Evolutionary conservation across 768 basidiomycete genomes (phyloP).

Genomic region (Termitomyces eurrhizus): DNA sequence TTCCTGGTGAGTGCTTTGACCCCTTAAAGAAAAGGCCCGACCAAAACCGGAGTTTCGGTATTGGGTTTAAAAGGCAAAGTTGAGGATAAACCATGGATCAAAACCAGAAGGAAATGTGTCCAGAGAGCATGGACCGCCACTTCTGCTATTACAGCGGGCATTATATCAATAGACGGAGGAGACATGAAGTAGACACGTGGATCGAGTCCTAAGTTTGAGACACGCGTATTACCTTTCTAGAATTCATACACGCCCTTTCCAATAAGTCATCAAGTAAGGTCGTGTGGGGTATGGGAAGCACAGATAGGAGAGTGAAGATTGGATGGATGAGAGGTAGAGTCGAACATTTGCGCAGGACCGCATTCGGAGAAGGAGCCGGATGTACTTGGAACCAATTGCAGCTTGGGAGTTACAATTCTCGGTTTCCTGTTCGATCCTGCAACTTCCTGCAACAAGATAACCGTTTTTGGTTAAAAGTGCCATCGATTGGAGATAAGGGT

Average conservation of each 20-base stretch:
- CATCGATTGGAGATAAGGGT: neutral
- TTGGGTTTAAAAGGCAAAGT: constrained; percentile 32
- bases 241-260: constrained; percentile 7
- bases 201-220: constrained; percentile 10
- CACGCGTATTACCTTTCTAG: constrained; percentile 9
- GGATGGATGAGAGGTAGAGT: neutral
- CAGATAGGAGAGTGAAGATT: neutral
- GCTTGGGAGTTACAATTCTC: neutral
- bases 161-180: constrained; percentile 23
- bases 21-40: constrained; percentile 26
- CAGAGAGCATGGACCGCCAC: constrained; percentile 14
- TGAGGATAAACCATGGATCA: constrained; percentile 33
- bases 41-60: constrained; percentile 32
- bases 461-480: neutral
- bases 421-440: neutral
- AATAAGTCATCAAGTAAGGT: constrained; percentile 3
- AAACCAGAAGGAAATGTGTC: constrained; percentile 7
- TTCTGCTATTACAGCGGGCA: constrained; percentile 5
- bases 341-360: neutral
- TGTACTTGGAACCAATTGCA: neutral
- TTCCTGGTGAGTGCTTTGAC: constrained; percentile 27
- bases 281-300: neutral
- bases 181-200: constrained; percentile 39
- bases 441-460: neutral
- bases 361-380: neutral